Conservation (phyloP, 2,329 filamentous ascomycete species). For the Penicillium fuscoglaucum region DNA sequence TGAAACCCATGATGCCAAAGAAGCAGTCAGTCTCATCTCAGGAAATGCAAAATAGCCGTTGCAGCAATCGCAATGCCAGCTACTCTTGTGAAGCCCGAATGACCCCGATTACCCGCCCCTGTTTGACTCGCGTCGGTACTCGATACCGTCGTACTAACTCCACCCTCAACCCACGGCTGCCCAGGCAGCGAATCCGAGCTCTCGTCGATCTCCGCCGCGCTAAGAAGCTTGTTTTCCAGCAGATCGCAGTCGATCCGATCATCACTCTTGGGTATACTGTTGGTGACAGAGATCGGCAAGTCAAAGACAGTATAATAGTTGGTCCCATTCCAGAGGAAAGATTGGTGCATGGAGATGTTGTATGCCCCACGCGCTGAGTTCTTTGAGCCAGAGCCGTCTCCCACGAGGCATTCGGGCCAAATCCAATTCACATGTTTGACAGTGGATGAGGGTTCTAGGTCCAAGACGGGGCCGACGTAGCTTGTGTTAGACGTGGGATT, state of each 20-base stretch:
- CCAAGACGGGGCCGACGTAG: conserved; percentile 63
- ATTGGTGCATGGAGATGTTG: conserved; percentile 72
- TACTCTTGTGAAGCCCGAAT: neutral
- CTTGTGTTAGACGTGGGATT: conserved; percentile 48
- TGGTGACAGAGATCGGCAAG: conserved; percentile 67
- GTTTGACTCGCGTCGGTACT: conserved; percentile 6
- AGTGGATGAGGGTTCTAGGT: conserved; percentile 64
- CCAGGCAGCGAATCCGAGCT: conserved; percentile 26
- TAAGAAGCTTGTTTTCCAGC: conserved; percentile 29
- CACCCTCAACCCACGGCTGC: conserved; percentile 26
- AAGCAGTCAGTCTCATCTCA: neutral
- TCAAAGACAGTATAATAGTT: conserved; percentile 71
- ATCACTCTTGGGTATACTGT: conserved; percentile 52
- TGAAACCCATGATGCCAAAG: neutral
- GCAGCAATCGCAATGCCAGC: neutral
- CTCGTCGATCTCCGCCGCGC: conserved; percentile 11
- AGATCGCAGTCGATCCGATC: conserved; percentile 27
- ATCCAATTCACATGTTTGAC: conserved; percentile 73
- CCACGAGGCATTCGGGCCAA: conserved; percentile 69
- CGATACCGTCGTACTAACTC: conserved; percentile 6
- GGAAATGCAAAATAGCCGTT: conserved; percentile 1
- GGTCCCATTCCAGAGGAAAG: conserved; percentile 64
- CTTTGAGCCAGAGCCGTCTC: conserved; percentile 51
- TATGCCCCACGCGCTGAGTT: conserved; percentile 61
- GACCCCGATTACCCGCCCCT: neutral